Base-by-base conservation (phyloP, 2,329 filamentous ascomycete genomes). In the Hypoxylon sp. region DNA sequence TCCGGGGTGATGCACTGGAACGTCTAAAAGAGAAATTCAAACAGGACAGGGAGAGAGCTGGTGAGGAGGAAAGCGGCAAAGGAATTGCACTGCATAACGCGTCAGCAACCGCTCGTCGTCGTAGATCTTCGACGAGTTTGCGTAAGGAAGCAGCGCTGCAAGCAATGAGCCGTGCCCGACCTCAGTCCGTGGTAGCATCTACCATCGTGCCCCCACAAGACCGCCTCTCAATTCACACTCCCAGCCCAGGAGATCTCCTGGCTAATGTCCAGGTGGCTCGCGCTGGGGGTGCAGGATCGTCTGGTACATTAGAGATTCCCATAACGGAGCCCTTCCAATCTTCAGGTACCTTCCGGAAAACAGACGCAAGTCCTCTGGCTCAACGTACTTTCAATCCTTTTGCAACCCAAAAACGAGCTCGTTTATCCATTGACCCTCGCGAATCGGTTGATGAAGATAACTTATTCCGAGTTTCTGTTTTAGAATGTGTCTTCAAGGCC, bases 401-500 rank as follows among this genome's bases (percentile, higher is more conserved):
- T 67, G 79, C 85, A n/a, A 82, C 82, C 1, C 85, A 85, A 65
- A 82, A 83, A 56, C 82, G 83, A 37, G 81, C 81, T 50, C 84
- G 85, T 50, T 81, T 85, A 35, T 82, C 83, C 5, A 81, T 88
- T 31, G 91, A 94, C 74, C 88, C 91, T 4, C 90, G 95, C 72
- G 94, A 98, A 62, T 92, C 92, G 0, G 82, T 94, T 6, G 93
- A 97, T 72, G 96, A 98, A 77, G 95, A 98, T 75, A 89, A 91
- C 51, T 81, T 97, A 6, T 98, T 99, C 79, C 88, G 97, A 44
- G 91, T 94, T 65, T 97, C 94, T 0, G 94, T 99, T 14, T 82
- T 98, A 22, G 94, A 97, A 73, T 98, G 96, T 77, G 97, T 99
- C 83, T 95, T 97, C 81, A 98, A 95, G 77, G 92, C 94, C 0